Evolutionary conservation across 768 basidiomycete species (phyloP).

Genomic region (Russula brevipes): DNA sequence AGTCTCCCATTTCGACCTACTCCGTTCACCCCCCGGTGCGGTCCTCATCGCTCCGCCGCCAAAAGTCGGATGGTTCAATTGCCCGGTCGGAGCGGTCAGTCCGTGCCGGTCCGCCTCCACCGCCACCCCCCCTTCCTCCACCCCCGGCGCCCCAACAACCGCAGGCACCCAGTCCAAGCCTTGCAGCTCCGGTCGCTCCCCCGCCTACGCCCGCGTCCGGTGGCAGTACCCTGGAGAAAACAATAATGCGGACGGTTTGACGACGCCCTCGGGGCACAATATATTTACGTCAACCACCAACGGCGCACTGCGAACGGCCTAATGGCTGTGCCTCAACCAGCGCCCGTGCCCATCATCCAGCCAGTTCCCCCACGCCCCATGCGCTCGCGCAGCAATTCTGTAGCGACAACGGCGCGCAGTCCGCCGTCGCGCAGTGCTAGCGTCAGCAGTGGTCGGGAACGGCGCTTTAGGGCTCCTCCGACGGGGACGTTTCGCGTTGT

Average conservation of each 20-base stretch:
- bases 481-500: slow-evolving; percentile 19
- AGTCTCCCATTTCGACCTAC: slow-evolving; percentile 9
- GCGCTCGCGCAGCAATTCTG: neutral
- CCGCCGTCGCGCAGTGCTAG: neutral
- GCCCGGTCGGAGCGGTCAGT: slow-evolving; percentile 22
- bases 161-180: neutral
- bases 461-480: slow-evolving; percentile 2
- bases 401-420: neutral
- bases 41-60: slow-evolving; percentile 17
- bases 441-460: neutral
- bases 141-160: neutral
- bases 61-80: slow-evolving; percentile 22
- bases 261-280: slow-evolving; percentile 18
- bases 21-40: slow-evolving; percentile 17
- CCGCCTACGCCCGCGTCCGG: slow-evolving; percentile 12
- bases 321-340: slow-evolving; percentile 1
- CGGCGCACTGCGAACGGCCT: neutral
- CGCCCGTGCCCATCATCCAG: neutral
- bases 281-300: slow-evolving; percentile 9
- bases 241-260: neutral
- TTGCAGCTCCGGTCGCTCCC: slow-evolving; percentile 1
- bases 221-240: neutral
- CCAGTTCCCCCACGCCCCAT: neutral
- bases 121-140: slow-evolving; percentile 17
- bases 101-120: slow-evolving; percentile 8